A percentile compares a stretch with the other conserved stretches of the same genome.
These are phyloP conservation scores for Pseudonectria foliicola DNA, from an alignment of 2,329 filamentous ascomycete species.

Conservation along the genomic window DNA sequence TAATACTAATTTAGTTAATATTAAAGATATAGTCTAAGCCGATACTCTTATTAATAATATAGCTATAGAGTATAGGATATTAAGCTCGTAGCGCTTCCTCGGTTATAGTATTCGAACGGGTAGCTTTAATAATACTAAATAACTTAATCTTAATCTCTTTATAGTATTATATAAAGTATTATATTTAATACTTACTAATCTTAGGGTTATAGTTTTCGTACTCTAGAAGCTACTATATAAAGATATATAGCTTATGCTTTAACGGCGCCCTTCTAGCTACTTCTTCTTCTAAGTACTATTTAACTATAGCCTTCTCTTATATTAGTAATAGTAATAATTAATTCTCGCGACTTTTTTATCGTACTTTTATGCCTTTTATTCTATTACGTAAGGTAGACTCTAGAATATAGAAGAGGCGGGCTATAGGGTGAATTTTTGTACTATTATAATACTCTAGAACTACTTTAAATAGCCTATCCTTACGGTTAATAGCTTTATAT, in stretches of 20 bases:
- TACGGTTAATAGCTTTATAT: no score
- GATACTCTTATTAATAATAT: neutral
- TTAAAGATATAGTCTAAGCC: neutral
- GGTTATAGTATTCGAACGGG: neutral
- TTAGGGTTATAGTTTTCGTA: neutral
- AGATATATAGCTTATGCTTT: neutral
- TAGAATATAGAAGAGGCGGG: no score
- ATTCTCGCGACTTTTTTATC: no score
- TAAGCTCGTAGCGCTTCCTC: neutral
- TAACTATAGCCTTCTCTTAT: neutral
- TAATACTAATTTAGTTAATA: no score
- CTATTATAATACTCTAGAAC: no score
- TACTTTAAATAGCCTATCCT: no score
- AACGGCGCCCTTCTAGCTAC: neutral
- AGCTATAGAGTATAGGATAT: neutral
- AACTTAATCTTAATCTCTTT: neutral
- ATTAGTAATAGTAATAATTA: no score
- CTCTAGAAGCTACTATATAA: neutral
- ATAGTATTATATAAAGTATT: neutral
- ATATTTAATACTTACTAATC: neutral
- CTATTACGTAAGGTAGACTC: no score
- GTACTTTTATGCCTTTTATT: no score
- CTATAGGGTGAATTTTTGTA: no score
- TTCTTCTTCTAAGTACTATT: neutral
- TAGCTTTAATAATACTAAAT: conserved; percentile 1